Base-by-base conservation (phyloP, 768 basidiomycete genomes). In the Cystofilobasidium bisporidii region DNA sequence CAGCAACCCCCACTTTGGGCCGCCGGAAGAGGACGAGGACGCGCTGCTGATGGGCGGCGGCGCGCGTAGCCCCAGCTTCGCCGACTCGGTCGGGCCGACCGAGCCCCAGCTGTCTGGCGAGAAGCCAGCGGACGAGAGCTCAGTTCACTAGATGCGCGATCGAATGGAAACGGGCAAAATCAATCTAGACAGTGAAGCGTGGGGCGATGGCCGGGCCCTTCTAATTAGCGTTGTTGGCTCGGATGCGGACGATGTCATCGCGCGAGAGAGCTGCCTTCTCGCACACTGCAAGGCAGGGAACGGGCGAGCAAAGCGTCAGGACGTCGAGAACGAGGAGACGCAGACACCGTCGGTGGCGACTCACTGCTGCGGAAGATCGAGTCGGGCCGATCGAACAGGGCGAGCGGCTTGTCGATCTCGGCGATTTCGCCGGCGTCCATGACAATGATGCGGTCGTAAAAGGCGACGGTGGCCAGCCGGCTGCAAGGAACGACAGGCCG, bases 401-500 rank as follows among this genome's bases (percentile, higher is more conserved):
- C 62, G 28, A 69, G 38, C 2, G 67, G 67, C 41, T 40, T 32
- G 18, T 41, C 67, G 38, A 69, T 48, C 43, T 69, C 67, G 20
- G 22, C 32, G 32, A 69, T 62, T 4, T 57, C 41, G 22, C 67
- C 67, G 20, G 55, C 56, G 32, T 69, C 61, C 62, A 69, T 63
- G 33, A 69, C 67, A 47, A 63, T 33, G 17, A 67, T 45, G 10
- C 62, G 62, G 26, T 58, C 57, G 56, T 40, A 64, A 32, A 20
- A 65, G 24, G 61, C 56, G 41, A 70, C 63, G 2, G 62, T 70
- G 1, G 57, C 61, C 2, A 69, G 68, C 87, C 76, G 72, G 88
- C 86, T 89, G 69, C 88, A 88, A n/a, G n/a, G 69, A 93, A 92
- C 76, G 88, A 91, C 20, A 93, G 77, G 64, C 93, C 83, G 0